These are phyloP conservation scores for Wickerhamomyces hampshirensis DNA, from an alignment of 805 yeast genomes.

Conservation along the genomic window DNA sequence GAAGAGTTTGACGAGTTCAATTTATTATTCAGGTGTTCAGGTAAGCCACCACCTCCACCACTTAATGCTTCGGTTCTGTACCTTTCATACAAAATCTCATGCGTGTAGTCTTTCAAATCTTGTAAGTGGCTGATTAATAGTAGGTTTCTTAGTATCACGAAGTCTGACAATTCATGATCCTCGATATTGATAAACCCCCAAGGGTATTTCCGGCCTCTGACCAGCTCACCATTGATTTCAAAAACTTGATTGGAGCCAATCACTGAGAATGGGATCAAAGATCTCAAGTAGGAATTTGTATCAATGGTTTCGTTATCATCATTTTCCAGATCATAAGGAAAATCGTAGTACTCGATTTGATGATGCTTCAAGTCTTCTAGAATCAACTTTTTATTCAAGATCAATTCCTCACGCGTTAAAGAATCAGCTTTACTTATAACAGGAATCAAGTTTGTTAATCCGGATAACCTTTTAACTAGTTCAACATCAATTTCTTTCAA, in stretches of 20 bases:
- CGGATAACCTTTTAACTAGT: conserved; percentile 72
- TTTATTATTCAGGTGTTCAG: conserved; percentile 30
- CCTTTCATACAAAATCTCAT: conserved; percentile 80
- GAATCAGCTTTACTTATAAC: conserved; percentile 84
- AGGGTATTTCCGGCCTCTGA: conserved; percentile 52
- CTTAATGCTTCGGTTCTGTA: conserved; percentile 85
- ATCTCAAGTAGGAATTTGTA: conserved; percentile 59
- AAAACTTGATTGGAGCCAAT: conserved; percentile 65
- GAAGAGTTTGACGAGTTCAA: conserved; percentile 5
- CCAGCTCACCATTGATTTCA: conserved; percentile 37
- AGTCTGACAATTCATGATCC: conserved; percentile 73
- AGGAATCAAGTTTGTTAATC: conserved; percentile 81
- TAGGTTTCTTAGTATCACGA: conserved; percentile 73
- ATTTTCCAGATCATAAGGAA: conserved; percentile 55
- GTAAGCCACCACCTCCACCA: conserved; percentile 51
- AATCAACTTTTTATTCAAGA: conserved; percentile 66
- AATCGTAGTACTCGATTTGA: conserved; percentile 68
- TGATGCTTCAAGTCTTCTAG: conserved; percentile 70
- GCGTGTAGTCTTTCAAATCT: conserved; percentile 86
- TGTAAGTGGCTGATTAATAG: conserved; percentile 78
- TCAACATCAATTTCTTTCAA: conserved; percentile 72
- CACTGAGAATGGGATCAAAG: conserved; percentile 60
- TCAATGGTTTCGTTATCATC: conserved; percentile 60
- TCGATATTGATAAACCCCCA: conserved; percentile 60
- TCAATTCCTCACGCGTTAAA: conserved; percentile 72